Percentiles rank a stretch among this genome's conserved stretches.
phyloP scores from a whole-genome alignment of 108 stramenopile genomes.

The Parietichytrium sp. region DNA sequence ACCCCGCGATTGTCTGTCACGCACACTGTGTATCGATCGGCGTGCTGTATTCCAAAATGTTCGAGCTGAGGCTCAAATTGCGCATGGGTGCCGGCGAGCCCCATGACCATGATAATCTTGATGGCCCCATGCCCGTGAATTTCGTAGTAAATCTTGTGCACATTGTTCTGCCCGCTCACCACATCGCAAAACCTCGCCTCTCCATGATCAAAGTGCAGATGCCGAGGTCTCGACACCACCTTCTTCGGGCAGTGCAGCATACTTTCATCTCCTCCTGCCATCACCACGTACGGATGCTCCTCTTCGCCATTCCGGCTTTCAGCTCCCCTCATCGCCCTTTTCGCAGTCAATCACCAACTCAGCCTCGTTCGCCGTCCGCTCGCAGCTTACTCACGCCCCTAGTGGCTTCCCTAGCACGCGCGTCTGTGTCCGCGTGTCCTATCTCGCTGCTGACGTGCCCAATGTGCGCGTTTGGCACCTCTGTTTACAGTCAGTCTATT shows the following conservation, averaged over 20 bases:
- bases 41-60: conserved; percentile 16
- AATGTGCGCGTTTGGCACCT: too few species aligned
- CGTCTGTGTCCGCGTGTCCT: too few species aligned
- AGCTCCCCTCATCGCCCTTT: too few species aligned
- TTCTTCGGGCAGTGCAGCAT: neutral
- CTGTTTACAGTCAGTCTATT: too few species aligned
- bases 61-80: conserved; percentile 11
- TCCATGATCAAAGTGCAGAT: neutral
- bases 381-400: too few species aligned
- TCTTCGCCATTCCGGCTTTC: too few species aligned
- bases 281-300: neutral
- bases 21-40: neutral
- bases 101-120: neutral
- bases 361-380: too few species aligned
- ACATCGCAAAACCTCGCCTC: neutral
- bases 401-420: too few species aligned
- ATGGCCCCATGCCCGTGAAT: neutral
- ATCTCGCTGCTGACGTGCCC: too few species aligned
- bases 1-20: neutral
- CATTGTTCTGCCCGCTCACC: neutral
- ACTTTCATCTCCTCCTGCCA: neutral
- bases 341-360: too few species aligned
- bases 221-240: neutral
- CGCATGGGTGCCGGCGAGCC: neutral
- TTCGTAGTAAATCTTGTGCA: conserved; percentile 2